phyloP scores from a whole-genome alignment of 2,329 filamentous ascomycete genomes.

The Myriosclerotinia duriaeana region DNA sequence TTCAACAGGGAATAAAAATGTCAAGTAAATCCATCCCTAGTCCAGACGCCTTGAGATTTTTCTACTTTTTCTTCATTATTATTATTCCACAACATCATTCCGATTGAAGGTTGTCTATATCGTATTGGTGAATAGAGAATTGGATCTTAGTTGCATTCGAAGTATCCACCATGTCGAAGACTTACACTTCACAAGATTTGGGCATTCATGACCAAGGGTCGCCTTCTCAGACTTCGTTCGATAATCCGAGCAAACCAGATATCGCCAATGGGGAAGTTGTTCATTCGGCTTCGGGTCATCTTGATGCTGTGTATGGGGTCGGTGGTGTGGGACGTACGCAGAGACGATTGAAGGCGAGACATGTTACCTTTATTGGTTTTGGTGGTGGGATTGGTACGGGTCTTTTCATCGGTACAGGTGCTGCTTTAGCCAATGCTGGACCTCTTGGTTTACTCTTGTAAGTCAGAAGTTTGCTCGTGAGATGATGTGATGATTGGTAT shows the following conservation, averaged over 20 bases:
- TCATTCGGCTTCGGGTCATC: constrained; percentile 15
- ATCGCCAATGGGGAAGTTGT: constrained; percentile 19
- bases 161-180: constrained; percentile 21
- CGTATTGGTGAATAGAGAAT: constrained; percentile 20
- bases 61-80: not conserved
- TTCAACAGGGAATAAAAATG: constrained; percentile 18
- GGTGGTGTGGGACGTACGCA: constrained; percentile 17
- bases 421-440: constrained; percentile 49
- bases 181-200: constrained; percentile 1
- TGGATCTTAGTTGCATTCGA: constrained; percentile 22
- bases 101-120: not conserved
- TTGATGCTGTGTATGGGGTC: constrained; percentile 17
- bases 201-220: constrained; percentile 2
- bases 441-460: constrained; percentile 47
- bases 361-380: constrained; percentile 21
- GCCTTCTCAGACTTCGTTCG: constrained; percentile 8
- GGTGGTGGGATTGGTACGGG: constrained; percentile 48
- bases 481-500: no score
- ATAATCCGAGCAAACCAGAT: constrained; percentile 9
- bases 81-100: not conserved
- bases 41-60: not conserved
- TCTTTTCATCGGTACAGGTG: constrained; percentile 52
- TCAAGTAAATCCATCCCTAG: constrained; percentile 7
- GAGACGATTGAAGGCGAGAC: constrained; percentile 16
- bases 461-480: constrained; percentile 12